Base-by-base conservation (phyloP, 768 basidiomycete genomes). In the Amanita phalloides region DNA sequence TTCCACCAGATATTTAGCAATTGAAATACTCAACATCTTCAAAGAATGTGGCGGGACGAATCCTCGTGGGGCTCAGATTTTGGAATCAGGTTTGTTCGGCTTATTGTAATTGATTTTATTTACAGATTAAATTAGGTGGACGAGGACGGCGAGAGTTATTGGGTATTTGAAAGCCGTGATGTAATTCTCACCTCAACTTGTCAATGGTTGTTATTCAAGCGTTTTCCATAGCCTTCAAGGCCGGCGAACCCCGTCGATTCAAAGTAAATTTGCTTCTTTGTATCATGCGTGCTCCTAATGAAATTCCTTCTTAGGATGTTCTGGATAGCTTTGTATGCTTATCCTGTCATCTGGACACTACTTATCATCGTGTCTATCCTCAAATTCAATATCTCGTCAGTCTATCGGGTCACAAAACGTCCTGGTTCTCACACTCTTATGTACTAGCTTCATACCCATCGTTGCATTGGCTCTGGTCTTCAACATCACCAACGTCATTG, bases 121-220 rank as follows among this genome's bases (percentile, higher is more conserved):
- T 38, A 46, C 45, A 35, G 30, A n/a, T 11, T 9, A 55, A 54
- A 41, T 35, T 54, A 87, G 84, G 92, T 98, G 11, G 93, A 98
- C 60, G 93, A 97, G 49, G 93, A 97, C 57, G 96, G 96, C 2
- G 90, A 95, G 66, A 78, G 76, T 66, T 94, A 85, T 59, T 99
- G 96, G 96, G 94, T 99, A 9, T 99, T 99, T 58, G 96, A 99
- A 69, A 88, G 87, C 61, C 79, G 94, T 61, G 94, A 97, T 67
- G 95, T 95, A 68, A 62, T 87, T 70, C 37, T 11, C 41, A 28
- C 11, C 14, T 26, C 41, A 23, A 43, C 21, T 21, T 42, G 48
- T 55, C 50, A 32, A 11, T 53, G 56, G 21, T 45, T 45, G 54
- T 8, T 39, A 53, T 33, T 26, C 11, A 37, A 38, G 25, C 45